These are phyloP conservation scores for Leccinum brunneo-olivaceum DNA, from an alignment of 1,284 basidiomycete genomes.

Conservation along the genomic window DNA sequence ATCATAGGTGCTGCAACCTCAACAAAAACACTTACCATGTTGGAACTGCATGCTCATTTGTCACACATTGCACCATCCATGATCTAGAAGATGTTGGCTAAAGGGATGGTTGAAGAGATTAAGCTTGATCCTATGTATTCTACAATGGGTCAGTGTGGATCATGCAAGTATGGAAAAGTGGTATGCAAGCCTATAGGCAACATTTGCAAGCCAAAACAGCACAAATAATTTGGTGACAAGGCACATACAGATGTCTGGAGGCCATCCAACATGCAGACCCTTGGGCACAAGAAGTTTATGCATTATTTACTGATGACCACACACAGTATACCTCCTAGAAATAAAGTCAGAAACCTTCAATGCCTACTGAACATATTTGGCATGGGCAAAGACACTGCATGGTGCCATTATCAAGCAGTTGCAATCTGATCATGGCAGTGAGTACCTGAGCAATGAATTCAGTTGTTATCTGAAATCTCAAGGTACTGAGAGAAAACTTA, in stretches of 20 bases:
- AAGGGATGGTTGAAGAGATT: neutral
- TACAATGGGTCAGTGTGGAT: too few relatives aligned
- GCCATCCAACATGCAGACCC: neutral
- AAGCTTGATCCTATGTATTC: neutral
- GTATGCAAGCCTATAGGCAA: neutral
- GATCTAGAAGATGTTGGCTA: neutral
- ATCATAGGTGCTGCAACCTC: neutral
- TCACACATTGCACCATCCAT: neutral
- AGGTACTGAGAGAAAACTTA: neutral
- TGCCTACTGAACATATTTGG: neutral
- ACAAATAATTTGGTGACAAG: neutral
- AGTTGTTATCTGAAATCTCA: fast-evolving
- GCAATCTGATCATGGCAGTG: neutral
- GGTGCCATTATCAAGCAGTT: neutral
- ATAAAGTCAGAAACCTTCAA: neutral
- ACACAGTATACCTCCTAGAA: neutral
- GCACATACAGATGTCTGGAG: neutral
- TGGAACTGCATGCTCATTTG: neutral
- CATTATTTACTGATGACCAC: neutral
- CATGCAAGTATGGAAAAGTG: neutral
- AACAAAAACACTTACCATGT: neutral
- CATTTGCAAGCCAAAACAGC: neutral
- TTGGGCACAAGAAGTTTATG: neutral
- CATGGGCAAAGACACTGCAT: neutral
- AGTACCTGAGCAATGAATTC: conserved; percentile 6